These are phyloP conservation scores for Pistacia integerrima DNA, from an alignment of 345 rosid species.

Conservation along the genomic window DNA sequence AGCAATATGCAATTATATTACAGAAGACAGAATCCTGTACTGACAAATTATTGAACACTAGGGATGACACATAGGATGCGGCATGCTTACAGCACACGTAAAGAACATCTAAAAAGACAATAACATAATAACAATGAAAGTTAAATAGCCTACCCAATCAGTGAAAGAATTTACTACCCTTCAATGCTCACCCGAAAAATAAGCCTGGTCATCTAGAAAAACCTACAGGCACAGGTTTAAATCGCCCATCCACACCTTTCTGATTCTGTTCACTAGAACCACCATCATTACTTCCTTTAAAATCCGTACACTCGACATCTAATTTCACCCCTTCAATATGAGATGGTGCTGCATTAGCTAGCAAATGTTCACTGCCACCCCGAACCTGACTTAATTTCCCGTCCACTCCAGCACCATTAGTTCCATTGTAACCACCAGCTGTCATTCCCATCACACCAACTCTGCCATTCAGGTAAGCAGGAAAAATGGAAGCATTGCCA, in stretches of 20 bases:
- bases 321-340: constrained; percentile 28
- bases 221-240: constrained; percentile 29
- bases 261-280: constrained; percentile 24
- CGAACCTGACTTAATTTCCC: constrained; percentile 23
- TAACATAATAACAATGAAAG: constrained; percentile 21
- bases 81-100: constrained; percentile 20
- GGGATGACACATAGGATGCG: constrained; percentile 18
- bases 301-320: constrained; percentile 20
- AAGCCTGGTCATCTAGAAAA: constrained; percentile 30
- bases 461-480: constrained; percentile 40
- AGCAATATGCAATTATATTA: constrained; percentile 32
- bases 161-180: constrained; percentile 40
- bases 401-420: constrained; percentile 27
- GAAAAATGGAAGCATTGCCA: constrained; percentile 29
- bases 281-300: constrained; percentile 20
- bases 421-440: constrained; percentile 25
- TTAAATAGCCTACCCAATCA: constrained; percentile 29
- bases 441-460: constrained; percentile 25
- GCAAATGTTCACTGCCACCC: constrained; percentile 25
- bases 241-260: constrained; percentile 26
- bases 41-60: constrained; percentile 22
- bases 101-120: constrained; percentile 13
- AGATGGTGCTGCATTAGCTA: constrained; percentile 22
- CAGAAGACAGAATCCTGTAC: constrained; percentile 27
- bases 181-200: constrained; percentile 15